Conservation (phyloP, 208 protist genomes). For the Zelonia costaricensis region DNA sequence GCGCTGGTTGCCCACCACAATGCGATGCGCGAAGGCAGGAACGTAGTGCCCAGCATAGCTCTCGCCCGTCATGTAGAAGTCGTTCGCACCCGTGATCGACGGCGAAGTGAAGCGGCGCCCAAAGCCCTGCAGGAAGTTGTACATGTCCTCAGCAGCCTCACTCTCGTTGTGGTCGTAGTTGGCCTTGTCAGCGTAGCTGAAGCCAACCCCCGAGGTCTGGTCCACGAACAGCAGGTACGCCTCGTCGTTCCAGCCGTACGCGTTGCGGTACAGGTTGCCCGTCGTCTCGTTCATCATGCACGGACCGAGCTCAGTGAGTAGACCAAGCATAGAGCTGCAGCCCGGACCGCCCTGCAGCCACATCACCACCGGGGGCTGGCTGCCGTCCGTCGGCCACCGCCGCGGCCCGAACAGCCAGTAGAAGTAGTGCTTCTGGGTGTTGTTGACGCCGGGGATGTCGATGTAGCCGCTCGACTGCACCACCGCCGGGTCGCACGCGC, state of each 20-base stretch:
- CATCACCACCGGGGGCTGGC: slow-evolving; percentile 59
- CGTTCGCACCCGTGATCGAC: slow-evolving; percentile 49
- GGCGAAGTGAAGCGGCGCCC: slow-evolving; percentile 37
- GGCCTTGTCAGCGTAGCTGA: slow-evolving; percentile 53
- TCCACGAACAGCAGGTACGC: slow-evolving; percentile 91
- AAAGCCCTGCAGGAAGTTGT: slow-evolving; percentile 77
- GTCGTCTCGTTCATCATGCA: slow-evolving; percentile 62
- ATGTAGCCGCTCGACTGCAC: slow-evolving; percentile 79
- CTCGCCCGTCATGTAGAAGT: slow-evolving; percentile 84
- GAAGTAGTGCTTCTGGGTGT: slow-evolving; percentile 71
- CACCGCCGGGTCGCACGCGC: slow-evolving; percentile 43
- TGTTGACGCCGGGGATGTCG: slow-evolving; percentile 48
- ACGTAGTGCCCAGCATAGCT: slow-evolving; percentile 85
- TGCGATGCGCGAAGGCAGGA: slow-evolving; percentile 39
- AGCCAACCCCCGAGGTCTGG: slow-evolving; percentile 89
- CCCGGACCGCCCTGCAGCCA: slow-evolving; percentile 93
- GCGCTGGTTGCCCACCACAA: slow-evolving; percentile 42
- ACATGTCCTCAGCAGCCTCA: slow-evolving; percentile 87
- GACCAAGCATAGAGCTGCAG: slow-evolving; percentile 64
- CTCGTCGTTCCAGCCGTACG: slow-evolving; percentile 79
- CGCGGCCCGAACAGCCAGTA: slow-evolving; percentile 91
- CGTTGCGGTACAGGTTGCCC: slow-evolving; percentile 52
- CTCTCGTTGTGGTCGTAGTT: slow-evolving; percentile 68
- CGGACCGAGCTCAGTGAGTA: slow-evolving; percentile 83
- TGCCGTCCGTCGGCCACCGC: slow-evolving; percentile 38